These are phyloP conservation scores for Suillus fuscotomentosus DNA, from an alignment of 768 basidiomycete genomes.

Conservation along the genomic window DNA sequence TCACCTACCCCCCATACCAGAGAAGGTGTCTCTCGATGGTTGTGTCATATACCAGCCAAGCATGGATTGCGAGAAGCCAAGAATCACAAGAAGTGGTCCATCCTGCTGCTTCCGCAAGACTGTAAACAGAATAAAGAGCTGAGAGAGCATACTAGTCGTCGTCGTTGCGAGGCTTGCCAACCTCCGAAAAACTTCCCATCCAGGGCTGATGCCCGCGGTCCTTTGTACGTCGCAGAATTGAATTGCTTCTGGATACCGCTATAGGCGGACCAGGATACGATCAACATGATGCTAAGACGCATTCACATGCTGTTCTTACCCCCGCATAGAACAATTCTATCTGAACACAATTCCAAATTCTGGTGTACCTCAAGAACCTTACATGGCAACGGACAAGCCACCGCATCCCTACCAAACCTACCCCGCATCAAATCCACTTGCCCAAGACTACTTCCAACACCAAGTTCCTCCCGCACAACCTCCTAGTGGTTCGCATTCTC, in stretches of 20 bases:
- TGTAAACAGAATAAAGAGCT: no score
- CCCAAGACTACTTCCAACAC: neutral
- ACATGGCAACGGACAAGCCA: neutral
- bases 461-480: neutral
- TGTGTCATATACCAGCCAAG: no score
- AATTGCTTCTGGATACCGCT: constrained; percentile 8
- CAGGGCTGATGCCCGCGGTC: no score
- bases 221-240: no score
- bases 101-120: no score
- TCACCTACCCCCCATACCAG: no score
- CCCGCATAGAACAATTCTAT: neutral
- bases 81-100: no score
- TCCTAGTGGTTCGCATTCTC: constrained; percentile 1
- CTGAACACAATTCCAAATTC: constrained; percentile 2
- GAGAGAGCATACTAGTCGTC: no score
- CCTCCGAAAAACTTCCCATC: no score
- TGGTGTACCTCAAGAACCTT: neutral
- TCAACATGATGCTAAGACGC: constrained; percentile 1
- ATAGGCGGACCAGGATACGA: neutral
- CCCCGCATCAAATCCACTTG: neutral
- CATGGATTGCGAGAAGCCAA: no score
- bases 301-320: neutral
- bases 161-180: no score
- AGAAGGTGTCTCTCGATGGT: no score
- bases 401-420: neutral